phyloP scores from a whole-genome alignment of 805 yeast species.

The Barnettozyma californica region DNA sequence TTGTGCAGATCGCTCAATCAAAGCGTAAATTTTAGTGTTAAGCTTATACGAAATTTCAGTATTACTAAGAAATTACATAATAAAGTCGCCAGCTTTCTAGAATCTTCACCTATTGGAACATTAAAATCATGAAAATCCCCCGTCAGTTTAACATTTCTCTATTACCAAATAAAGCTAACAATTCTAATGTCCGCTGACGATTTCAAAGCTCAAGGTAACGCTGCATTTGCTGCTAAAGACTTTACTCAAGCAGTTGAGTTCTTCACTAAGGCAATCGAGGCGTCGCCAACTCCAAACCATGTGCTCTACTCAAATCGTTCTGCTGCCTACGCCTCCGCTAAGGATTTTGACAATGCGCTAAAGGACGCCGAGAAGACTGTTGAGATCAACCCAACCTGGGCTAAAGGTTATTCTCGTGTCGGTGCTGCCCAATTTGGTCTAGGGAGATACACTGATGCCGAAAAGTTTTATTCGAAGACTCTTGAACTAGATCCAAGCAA shows the following conservation, averaged over 20 bases:
- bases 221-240: conserved; percentile 85
- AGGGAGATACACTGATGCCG: conserved; percentile 73
- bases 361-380: conserved; percentile 83
- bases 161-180: not conserved
- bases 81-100: not conserved
- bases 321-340: conserved; percentile 79
- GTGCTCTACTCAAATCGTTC: conserved; percentile 93
- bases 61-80: not conserved
- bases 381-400: conserved; percentile 80
- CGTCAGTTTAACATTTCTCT: not conserved
- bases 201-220: conserved; percentile 88
- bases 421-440: conserved; percentile 93
- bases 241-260: conserved; percentile 72
- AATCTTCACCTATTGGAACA: conserved; percentile 1
- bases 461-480: conserved; percentile 66
- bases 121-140: not conserved
- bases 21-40: not conserved
- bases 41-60: not conserved
- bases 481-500: conserved; percentile 75
- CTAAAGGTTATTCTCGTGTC: conserved; percentile 90
- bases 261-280: conserved; percentile 85
- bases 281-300: conserved; percentile 78
- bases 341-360: conserved; percentile 68
- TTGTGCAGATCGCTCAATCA: too few relatives aligned
- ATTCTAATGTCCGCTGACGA: conserved; percentile 58